These are phyloP conservation scores for Mortierella sp. DNA, from an alignment of 371 early-diverging fungal species.

Conservation along the genomic window DNA sequence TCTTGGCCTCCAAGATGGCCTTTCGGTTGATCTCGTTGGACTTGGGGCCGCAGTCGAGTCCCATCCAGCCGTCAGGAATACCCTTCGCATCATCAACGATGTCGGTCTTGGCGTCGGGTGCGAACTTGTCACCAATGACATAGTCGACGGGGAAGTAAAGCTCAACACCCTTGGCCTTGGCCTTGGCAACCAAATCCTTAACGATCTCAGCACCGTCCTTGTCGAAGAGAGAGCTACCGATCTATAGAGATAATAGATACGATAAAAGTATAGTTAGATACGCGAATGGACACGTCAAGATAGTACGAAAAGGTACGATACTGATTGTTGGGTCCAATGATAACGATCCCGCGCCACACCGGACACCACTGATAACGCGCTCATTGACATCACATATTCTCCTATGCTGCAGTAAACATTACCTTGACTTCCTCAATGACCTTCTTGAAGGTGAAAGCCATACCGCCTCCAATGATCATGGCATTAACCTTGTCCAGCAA, in stretches of 20 bases:
- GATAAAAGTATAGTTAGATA: neutral
- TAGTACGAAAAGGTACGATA: no score
- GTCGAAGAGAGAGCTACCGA: slow-evolving; percentile 95
- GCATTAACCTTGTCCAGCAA: slow-evolving; percentile 91
- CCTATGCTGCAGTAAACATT: slow-evolving; percentile 15
- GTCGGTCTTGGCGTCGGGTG: slow-evolving; percentile 64
- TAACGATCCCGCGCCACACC: no score
- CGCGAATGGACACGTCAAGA: no score
- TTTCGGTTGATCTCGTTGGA: slow-evolving; percentile 80
- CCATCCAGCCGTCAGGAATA: slow-evolving; percentile 92
- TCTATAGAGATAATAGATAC: slow-evolving; percentile 57
- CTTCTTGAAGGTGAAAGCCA: slow-evolving; percentile 99
- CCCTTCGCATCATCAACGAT: slow-evolving; percentile 89
- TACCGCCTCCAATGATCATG: slow-evolving; percentile 96
- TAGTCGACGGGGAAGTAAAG: slow-evolving; percentile 93
- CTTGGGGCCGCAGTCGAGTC: slow-evolving; percentile 94
- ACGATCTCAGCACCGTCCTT: slow-evolving; percentile 89
- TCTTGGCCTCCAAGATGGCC: slow-evolving; percentile 83
- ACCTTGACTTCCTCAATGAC: slow-evolving; percentile 82
- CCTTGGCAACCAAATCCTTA: slow-evolving; percentile 82
- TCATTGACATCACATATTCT: no score
- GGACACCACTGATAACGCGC: no score
- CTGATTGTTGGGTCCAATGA: no score
- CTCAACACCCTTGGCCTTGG: slow-evolving; percentile 88
- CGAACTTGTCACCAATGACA: slow-evolving; percentile 89